These are phyloP conservation scores for Mycena crocata DNA, from an alignment of 768 basidiomycete species.

Conservation along the genomic window DNA sequence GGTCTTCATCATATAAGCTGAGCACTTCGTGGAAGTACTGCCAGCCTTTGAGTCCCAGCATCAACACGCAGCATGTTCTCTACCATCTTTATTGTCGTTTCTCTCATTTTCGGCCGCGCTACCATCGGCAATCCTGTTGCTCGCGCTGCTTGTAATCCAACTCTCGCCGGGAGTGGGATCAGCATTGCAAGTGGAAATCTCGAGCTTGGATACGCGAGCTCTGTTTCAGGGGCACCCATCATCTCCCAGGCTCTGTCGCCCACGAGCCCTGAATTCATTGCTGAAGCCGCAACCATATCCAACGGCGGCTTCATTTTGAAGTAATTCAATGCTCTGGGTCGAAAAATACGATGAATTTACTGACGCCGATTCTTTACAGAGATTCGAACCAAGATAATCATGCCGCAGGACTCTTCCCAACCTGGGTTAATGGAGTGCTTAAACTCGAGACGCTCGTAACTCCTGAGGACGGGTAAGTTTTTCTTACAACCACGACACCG, in stretches of 20 bases:
- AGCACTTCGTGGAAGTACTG: background rate
- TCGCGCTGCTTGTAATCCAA: slow-evolving; percentile 26
- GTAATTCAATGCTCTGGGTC: background rate
- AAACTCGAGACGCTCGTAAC: slow-evolving; percentile 23
- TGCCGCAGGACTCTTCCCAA: slow-evolving; percentile 12
- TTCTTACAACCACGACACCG: background rate
- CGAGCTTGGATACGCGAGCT: slow-evolving; percentile 20
- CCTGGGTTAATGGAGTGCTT: slow-evolving; percentile 8
- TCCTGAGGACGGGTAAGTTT: slow-evolving; percentile 24
- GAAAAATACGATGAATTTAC: too few relatives aligned
- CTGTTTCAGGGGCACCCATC: slow-evolving; percentile 15
- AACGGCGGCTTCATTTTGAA: slow-evolving; percentile 20
- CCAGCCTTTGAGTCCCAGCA: background rate
- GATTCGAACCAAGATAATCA: slow-evolving; percentile 11
- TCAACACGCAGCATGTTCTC: slow-evolving; percentile 22
- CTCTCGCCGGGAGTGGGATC: slow-evolving; percentile 11
- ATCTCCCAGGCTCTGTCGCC: slow-evolving; percentile 13
- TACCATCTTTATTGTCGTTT: background rate
- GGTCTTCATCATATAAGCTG: slow-evolving; percentile 6
- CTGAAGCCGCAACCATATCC: background rate
- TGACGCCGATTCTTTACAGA: background rate
- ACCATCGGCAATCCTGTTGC: slow-evolving; percentile 19
- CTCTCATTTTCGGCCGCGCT: slow-evolving; percentile 12
- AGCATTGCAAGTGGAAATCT: slow-evolving; percentile 24
- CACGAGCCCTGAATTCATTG: slow-evolving; percentile 3